Base-by-base conservation (phyloP, 225 moss, liverwort and hornwort species). In the Pseudisothecium myosuroides region DNA sequence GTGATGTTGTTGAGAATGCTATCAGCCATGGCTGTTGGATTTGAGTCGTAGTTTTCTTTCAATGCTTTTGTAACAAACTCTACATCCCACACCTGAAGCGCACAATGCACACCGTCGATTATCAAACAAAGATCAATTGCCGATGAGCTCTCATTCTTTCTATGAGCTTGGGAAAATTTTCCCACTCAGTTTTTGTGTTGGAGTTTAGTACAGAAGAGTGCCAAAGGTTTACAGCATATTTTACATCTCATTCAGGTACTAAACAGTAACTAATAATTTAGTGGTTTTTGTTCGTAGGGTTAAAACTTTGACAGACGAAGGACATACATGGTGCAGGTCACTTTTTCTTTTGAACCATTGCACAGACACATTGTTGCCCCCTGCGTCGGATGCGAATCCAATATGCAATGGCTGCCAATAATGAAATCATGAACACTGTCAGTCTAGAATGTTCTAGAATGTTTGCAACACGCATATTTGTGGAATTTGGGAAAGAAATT, bases 291-390 rank as follows among this genome's bases (percentile, higher is more conserved):
- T 55, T 55, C 0, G 2, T 9, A 1, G 79, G 4, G 4, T 11
- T 39, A 1, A 6, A 58, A 16, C 6, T n/a, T n/a, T 1, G 17
- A 56, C n/a, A 78, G 26, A 55, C 2, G 0, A n/a, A 75, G n/a
- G 87, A 75, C 67, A 49, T 94, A 96, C 96, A 77, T 97, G 94
- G 84, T 99, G 96, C 73, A 99, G 83, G 58, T 95, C 89, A 55
- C 90, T 95, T 83, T 95, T 93, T 74, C 93, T 89, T 31, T 87
- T 91, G 83, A 94, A 99, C 95, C 96, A 99, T n/a, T 95, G 92
- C 4, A 99, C 90, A 49, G 89, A 92, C 65, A 96, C 91, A 36
- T 97, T 96, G 86, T 94, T 99, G 9, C 98, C 98, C 14, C 98
- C 98, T 50, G 47, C 90, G 34, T 99, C 96, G 24, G 93, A 93